Percentiles rank a stretch among this genome's conserved stretches.
These are phyloP conservation scores for Quercus tomentella DNA, from an alignment of 331 rosid genomes.

Conservation along the genomic window DNA sequence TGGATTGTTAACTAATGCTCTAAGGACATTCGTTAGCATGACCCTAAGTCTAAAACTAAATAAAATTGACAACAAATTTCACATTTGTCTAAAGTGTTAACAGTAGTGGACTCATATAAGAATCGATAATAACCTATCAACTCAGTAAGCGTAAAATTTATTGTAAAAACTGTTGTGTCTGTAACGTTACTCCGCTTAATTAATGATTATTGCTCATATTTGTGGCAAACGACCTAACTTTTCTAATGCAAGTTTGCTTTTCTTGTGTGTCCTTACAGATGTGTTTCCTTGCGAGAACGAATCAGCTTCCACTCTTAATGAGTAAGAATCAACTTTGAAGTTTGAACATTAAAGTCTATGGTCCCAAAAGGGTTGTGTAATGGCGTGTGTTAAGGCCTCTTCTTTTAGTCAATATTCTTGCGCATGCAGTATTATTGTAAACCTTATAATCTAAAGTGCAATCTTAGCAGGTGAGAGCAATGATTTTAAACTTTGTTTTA, in stretches of 20 bases:
- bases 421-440: background rate
- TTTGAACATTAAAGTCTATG: background rate
- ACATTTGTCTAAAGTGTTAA: too few species aligned
- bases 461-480: slow-evolving; percentile 7
- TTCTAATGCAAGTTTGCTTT: background rate
- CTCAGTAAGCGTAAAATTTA: fast-evolving
- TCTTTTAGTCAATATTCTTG: background rate
- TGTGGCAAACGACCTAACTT: background rate
- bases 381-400: background rate
- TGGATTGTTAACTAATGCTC: fast-evolving
- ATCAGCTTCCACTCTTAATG: background rate
- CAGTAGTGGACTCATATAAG: fast-evolving
- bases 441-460: background rate
- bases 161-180: too few species aligned
- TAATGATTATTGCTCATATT: background rate
- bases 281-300: background rate
- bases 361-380: background rate
- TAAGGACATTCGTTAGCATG: fast-evolving
- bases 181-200: background rate
- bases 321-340: background rate
- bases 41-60: too few species aligned
- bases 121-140: too few species aligned
- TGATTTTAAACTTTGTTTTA: background rate
- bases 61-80: too few species aligned
- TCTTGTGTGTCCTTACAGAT: background rate